Percentiles rank a stretch among this genome's conserved stretches.
These are phyloP conservation scores for Nematocida parisii DNA, from an alignment of 371 early-diverging fungal species.

Conservation along the genomic window DNA sequence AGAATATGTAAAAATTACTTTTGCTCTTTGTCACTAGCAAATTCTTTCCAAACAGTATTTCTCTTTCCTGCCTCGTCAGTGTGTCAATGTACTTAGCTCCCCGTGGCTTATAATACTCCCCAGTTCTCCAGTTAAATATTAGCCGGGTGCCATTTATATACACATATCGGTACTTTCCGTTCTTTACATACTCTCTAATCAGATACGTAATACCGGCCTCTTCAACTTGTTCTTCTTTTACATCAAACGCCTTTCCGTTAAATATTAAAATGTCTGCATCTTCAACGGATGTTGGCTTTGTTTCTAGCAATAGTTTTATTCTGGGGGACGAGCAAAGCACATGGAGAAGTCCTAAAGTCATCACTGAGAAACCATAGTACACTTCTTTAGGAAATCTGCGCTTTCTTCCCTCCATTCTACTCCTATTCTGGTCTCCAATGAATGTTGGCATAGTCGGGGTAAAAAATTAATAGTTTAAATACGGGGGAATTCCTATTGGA, in stretches of 20 bases:
- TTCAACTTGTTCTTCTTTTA: constrained; percentile 40
- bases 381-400: constrained; percentile 73
- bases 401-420: constrained; percentile 69
- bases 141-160: constrained; percentile 2
- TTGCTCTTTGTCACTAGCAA: constrained; percentile 16
- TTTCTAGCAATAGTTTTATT: constrained; percentile 41
- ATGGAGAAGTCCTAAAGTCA: constrained; percentile 60
- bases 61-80: constrained; percentile 50
- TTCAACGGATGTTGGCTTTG: constrained; percentile 29
- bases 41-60: constrained; percentile 67
- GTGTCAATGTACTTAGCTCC: neutral
- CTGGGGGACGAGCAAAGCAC: constrained; percentile 56
- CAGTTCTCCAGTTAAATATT: constrained; percentile 35
- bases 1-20: constrained; percentile 34
- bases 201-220: constrained; percentile 27
- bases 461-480: constrained; percentile 45
- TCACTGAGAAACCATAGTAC: constrained; percentile 57
- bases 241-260: constrained; percentile 35
- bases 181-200: constrained; percentile 36
- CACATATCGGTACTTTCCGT: constrained; percentile 18
- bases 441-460: constrained; percentile 40
- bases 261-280: constrained; percentile 46
- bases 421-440: constrained; percentile 15
- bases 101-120: constrained; percentile 11
- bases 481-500: neutral